phyloP scores from a whole-genome alignment of 208 protist species.

The Leishmania aethiopica region DNA sequence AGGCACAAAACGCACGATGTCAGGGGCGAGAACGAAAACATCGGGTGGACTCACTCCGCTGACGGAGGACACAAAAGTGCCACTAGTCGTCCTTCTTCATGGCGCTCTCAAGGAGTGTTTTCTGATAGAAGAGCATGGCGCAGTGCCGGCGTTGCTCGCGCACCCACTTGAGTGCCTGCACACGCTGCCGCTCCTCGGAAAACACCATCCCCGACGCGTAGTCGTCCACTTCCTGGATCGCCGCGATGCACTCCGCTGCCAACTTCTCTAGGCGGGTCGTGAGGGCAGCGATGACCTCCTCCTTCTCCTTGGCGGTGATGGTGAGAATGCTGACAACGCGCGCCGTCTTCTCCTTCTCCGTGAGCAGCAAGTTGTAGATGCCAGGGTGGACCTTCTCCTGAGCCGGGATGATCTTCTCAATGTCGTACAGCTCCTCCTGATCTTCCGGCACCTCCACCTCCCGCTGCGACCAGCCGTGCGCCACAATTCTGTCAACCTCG shows the following conservation, averaged over 20 bases:
- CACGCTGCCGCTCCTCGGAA: slow-evolving; percentile 72
- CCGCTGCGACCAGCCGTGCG: slow-evolving; percentile 52
- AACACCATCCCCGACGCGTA: slow-evolving; percentile 61
- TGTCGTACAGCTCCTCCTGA: slow-evolving; percentile 72
- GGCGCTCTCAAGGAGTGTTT: slow-evolving; percentile 13
- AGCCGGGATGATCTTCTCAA: slow-evolving; percentile 81
- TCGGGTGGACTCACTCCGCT: background rate
- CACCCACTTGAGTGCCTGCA: slow-evolving; percentile 73
- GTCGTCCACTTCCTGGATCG: slow-evolving; percentile 79
- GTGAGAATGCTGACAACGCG: slow-evolving; percentile 73
- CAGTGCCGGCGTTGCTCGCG: slow-evolving; percentile 72
- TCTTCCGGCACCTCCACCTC: slow-evolving; percentile 47
- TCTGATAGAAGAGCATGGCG: slow-evolving; percentile 48
- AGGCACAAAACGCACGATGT: background rate
- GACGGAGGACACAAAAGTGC: background rate
- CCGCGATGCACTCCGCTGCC: slow-evolving; percentile 56
- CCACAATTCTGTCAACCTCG: slow-evolving; percentile 62
- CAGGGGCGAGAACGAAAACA: background rate
- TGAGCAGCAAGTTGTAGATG: slow-evolving; percentile 83
- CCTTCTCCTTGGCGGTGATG: slow-evolving; percentile 74
- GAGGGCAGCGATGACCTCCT: slow-evolving; percentile 73
- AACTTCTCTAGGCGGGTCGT: slow-evolving; percentile 56
- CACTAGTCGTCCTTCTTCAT: background rate
- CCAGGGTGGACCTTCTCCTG: slow-evolving; percentile 86
- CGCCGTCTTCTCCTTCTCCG: slow-evolving; percentile 72